Base-by-base conservation (phyloP, 495 filamentous ascomycete genomes). In the Talaromyces liani region DNA sequence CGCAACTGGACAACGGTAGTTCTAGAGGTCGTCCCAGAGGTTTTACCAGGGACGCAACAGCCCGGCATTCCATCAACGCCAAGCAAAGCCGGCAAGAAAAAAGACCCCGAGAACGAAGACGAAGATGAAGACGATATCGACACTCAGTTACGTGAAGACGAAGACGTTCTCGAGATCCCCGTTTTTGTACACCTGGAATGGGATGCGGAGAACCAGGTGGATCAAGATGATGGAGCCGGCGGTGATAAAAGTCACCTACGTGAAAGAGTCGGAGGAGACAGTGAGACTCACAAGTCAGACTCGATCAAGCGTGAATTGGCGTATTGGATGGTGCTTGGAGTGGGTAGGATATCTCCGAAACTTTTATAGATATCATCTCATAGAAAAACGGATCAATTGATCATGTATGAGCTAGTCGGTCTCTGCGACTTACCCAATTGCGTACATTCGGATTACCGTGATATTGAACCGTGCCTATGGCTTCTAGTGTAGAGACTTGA, bases 1-100 rank as follows among this genome's bases (percentile, higher is more conserved):
- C 80, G 93, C n/a, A 98, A 97, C 71, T 97, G 92, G 91, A 93
- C 92, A 2, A 90, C 84, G 55, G 88, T 98, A 6, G 89, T 97
- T 6, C 78, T 98, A 16, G 94, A 98, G 72, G 88, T 98, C 10
- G 83, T 96, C 6, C 91, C 92, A 5, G 89, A 90, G 0, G 68
- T 69, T 1, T 70, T 80, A 53, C 77, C 76, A 2, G 75, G 75
- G 9, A 68, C 65, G 41, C 41, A 24, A 34, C 54, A 14, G 22
- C 58, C 58, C 4, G 45, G 27, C 3, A 9, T 62, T 22, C 24
- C n/a, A 6, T 65, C 54, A 29, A 31, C 14, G 29, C 4, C 16
- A 56, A 61, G 14, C 39, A 57, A 24, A 22, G 18, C 53, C 60
- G 29, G n/a, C 7, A 65, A 14, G 20, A 34, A 39, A 39, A 49